Conservation (phyloP, 2,329 filamentous ascomycete species). For the Cytospora leucostoma region DNA sequence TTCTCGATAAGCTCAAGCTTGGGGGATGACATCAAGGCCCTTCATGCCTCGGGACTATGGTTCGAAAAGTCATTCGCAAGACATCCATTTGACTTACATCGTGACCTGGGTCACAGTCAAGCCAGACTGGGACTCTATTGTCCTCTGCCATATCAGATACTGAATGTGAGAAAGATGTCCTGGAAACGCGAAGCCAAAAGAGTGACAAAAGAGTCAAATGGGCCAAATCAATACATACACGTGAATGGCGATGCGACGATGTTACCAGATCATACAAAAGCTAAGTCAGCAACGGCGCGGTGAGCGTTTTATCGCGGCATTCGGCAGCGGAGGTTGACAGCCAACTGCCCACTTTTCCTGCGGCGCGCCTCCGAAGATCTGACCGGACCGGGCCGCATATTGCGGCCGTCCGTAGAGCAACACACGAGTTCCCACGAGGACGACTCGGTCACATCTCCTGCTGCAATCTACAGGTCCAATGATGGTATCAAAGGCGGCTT, state of each 20-base stretch:
- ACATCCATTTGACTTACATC: constrained; percentile 59
- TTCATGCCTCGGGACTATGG: not conserved
- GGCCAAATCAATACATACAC: not conserved
- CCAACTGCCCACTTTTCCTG: not conserved
- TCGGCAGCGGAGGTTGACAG: constrained; percentile 6
- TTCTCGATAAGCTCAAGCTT: not conserved
- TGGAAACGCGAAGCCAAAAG: not conserved
- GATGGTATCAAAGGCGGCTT: not conserved
- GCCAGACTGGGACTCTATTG: constrained; percentile 54
- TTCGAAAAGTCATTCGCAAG: not conserved
- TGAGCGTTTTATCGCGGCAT: not conserved
- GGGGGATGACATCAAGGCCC: not conserved
- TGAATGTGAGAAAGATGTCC: not conserved
- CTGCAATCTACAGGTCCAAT: not conserved
- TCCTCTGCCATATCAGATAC: constrained; percentile 21
- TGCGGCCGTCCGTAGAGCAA: not conserved
- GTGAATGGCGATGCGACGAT: not conserved
- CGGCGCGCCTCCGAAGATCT: constrained; percentile 2
- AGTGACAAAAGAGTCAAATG: not conserved
- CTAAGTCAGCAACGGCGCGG: not conserved
- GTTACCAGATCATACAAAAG: not conserved
- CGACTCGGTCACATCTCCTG: not conserved
- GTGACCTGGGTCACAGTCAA: constrained; percentile 64
- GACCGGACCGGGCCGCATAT: not conserved
- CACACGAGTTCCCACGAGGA: not conserved